Conservation (phyloP, 2,329 filamentous ascomycete genomes). For the Hypoxylon sp. region DNA sequence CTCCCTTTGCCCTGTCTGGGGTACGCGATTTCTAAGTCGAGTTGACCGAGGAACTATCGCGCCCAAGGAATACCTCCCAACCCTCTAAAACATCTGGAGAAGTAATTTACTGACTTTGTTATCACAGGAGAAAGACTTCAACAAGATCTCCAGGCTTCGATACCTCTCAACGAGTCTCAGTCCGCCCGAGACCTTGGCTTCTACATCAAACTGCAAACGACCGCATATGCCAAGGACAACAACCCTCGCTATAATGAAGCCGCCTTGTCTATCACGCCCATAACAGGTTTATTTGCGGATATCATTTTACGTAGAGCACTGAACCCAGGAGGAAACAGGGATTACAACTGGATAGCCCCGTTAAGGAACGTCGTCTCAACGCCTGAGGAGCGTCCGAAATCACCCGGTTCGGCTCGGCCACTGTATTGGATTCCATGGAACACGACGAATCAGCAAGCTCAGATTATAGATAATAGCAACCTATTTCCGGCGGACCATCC, state of each 20-base stretch:
- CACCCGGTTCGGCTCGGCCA: slow-evolving; percentile 24
- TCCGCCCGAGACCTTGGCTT: background rate
- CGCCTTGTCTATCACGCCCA: background rate
- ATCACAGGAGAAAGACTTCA: background rate
- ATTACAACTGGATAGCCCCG: slow-evolving; percentile 3
- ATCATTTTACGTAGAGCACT: background rate
- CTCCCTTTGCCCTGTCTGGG: background rate
- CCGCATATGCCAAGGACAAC: background rate
- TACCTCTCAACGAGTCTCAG: slow-evolving; percentile 11
- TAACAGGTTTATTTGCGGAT: background rate
- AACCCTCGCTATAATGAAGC: background rate
- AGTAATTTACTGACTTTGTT: background rate
- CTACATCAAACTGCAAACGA: background rate
- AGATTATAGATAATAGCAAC: background rate
- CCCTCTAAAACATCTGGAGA: background rate
- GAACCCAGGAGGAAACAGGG: slow-evolving; percentile 2
- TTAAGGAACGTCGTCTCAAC: background rate
- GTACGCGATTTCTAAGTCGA: background rate
- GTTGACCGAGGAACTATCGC: background rate
- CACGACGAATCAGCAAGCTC: background rate
- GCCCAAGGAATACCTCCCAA: background rate
- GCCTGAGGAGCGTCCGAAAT: background rate
- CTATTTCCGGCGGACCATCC: background rate
- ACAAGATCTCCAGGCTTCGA: background rate
- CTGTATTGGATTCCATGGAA: slow-evolving; percentile 16